Base-by-base conservation (phyloP, 768 basidiomycete species). In the Lentinus tigrinus region DNA sequence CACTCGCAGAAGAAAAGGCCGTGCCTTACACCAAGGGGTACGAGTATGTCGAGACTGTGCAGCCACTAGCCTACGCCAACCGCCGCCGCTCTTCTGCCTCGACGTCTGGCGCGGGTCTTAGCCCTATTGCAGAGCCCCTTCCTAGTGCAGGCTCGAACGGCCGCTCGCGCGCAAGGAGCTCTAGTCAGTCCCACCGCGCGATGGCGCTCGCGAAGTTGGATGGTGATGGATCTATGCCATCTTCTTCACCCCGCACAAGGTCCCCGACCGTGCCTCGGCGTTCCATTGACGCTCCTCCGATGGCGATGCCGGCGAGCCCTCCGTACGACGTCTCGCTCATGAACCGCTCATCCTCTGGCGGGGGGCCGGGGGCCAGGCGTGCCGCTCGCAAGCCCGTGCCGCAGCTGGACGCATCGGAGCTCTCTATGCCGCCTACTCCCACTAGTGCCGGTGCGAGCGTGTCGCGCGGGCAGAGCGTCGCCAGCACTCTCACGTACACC, bases 361-460 rank as follows among this genome's bases (percentile, higher is more conserved):
- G 51, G 10, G 39, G 44, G 27, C 24, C 54, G 47, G 24, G 11
- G 14, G n/a, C 63, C 9, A 46, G 63, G 23, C 58, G 63, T 8
- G 56, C 63, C 17, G 28, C 56, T 5, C 61, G 65, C 43, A 67
- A 67, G 57, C 66, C 63, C 10, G 66, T 67, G n/a, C 66, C 66
- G 21, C 43, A 53, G 42, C 64, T 65, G 39, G 52, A 54, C 48
- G 48, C 54, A 19, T 19, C 59, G 11, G 54, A 52, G 38, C 36
- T 53, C 38, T 14, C 26, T 28, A 46, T 47, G 23, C 51, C 54
- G 26, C 36, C 54, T 1, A 38, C 57, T 9, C 40, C 31, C 27
- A 51, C 38, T 3, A 44, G 19, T 9, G 14, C 53, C 42, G 43
- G 43, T 14, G n/a, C 42, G 26, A 19, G 39, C 36, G 37, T 44